Conservation (phyloP, 2,329 filamentous ascomycete species). For the Rachicladosporium sp. region DNA sequence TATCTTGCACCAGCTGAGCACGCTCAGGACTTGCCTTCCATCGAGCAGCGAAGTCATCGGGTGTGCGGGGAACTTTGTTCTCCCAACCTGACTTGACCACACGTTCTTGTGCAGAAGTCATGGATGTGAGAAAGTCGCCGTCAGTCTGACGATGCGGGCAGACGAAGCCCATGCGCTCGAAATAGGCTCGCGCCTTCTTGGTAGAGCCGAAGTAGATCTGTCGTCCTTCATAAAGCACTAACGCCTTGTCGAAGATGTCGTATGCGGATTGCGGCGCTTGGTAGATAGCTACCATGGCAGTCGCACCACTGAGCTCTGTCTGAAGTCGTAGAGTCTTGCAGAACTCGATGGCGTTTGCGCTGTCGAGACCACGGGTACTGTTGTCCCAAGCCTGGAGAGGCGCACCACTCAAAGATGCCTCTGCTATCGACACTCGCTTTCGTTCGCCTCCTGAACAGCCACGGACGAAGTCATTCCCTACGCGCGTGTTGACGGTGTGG, state of each 20-base stretch:
- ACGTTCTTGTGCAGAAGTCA: conserved; percentile 44
- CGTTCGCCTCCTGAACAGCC: conserved; percentile 65
- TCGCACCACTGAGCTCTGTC: conserved; percentile 54
- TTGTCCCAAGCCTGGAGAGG: conserved; percentile 66
- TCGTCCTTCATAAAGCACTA: conserved; percentile 54
- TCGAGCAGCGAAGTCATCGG: conserved; percentile 37
- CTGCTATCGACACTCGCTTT: conserved; percentile 70
- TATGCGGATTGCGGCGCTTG: conserved; percentile 58
- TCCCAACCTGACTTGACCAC: conserved; percentile 33
- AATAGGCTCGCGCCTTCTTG: conserved; percentile 54
- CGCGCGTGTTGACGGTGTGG: conserved; percentile 59
- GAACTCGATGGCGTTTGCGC: conserved; percentile 64
- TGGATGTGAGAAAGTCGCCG: conserved; percentile 65
- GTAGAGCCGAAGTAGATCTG: conserved; percentile 60
- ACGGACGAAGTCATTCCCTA: conserved; percentile 64
- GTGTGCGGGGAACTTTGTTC: conserved; percentile 34
- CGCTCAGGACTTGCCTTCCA: conserved; percentile 45
- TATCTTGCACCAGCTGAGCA: conserved; percentile 29
- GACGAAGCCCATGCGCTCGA: conserved; percentile 57
- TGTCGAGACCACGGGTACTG: conserved; percentile 61
- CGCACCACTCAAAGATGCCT: conserved; percentile 36
- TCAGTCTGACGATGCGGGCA: conserved; percentile 61
- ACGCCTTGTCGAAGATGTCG: conserved; percentile 57
- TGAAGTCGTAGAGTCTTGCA: conserved; percentile 56
- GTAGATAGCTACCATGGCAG: conserved; percentile 61